Evolutionary conservation across 768 basidiomycete species (phyloP).

Genomic region (Termitomyces sp.): DNA sequence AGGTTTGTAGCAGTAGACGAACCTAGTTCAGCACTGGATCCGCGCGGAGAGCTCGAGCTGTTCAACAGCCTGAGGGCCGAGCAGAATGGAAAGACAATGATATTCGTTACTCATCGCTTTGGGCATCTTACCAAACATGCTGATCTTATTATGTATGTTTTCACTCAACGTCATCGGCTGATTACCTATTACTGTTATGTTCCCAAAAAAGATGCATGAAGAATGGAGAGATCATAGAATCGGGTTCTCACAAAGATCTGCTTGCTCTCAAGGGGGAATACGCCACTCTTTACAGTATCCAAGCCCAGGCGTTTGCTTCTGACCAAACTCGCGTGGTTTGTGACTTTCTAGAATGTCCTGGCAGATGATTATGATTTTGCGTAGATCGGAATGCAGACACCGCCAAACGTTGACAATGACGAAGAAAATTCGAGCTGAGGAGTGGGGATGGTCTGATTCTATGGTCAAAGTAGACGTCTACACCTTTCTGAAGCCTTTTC

Average conservation of each 20-base stretch:
- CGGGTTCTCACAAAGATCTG: slow-evolving; percentile 33
- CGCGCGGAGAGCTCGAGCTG: slow-evolving; percentile 39
- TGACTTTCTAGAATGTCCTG: not conserved
- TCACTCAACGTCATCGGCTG: not conserved
- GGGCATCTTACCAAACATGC: slow-evolving; percentile 35
- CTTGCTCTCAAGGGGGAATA: slow-evolving; percentile 32
- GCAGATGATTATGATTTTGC: not conserved
- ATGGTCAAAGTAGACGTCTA: not conserved
- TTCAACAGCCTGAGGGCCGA: slow-evolving; percentile 31
- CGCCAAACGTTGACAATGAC: not conserved
- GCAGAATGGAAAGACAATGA: slow-evolving; percentile 36
- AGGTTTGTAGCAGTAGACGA: slow-evolving; percentile 46
- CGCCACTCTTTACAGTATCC: slow-evolving; percentile 30
- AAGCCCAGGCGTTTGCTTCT: slow-evolving; percentile 30
- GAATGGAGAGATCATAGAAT: slow-evolving; percentile 29
- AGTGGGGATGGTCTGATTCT: not conserved
- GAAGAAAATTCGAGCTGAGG: not conserved
- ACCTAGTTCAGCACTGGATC: slow-evolving; percentile 46
- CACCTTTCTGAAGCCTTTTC: too few species aligned
- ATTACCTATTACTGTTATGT: not conserved
- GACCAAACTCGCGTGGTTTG: not conserved
- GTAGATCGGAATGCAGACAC: not conserved
- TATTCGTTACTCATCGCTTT: slow-evolving; percentile 38
- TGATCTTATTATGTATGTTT: slow-evolving; percentile 34
- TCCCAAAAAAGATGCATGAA: slow-evolving; percentile 33